Evolutionary conservation across 2,329 filamentous ascomycete species (phyloP).

Genomic region (Alternaria burnsii): DNA sequence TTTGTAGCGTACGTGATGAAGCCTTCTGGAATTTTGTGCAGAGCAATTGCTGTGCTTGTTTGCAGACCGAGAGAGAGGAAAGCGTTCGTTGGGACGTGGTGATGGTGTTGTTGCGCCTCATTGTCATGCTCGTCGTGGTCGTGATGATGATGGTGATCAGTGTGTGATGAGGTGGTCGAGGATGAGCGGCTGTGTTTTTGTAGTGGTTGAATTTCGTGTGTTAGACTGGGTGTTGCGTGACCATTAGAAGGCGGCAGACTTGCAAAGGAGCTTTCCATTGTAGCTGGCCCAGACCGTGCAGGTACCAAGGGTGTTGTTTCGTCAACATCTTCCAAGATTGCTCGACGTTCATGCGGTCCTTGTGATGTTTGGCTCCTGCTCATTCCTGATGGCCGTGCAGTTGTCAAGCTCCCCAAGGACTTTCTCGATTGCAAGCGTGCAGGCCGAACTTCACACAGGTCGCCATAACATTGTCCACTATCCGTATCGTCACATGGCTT

Average conservation of each 20-base stretch:
- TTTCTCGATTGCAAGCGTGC: conserved; percentile 32
- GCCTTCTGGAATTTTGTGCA: conserved; percentile 92
- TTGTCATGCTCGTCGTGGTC: conserved; percentile 16
- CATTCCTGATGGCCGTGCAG: conserved; percentile 28
- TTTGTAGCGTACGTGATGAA: conserved; percentile 96
- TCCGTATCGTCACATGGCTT: conserved; percentile 64
- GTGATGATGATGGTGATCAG: conserved; percentile 8
- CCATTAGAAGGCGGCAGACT: conserved; percentile 25
- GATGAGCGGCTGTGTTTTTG: conserved; percentile 26
- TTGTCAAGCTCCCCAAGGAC: conserved; percentile 27
- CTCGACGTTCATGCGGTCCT: conserved; percentile 38
- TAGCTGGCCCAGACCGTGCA: conserved; percentile 35
- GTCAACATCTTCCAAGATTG: conserved; percentile 41
- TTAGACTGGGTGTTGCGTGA: background rate
- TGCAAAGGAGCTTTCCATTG: conserved; percentile 33
- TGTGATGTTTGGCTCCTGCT: conserved; percentile 36
- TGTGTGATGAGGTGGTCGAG: conserved; percentile 25
- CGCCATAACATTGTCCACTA: conserved; percentile 67
- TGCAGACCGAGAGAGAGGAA: conserved; percentile 96
- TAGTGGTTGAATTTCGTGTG: conserved; percentile 11
- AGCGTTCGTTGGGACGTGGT: conserved; percentile 93
- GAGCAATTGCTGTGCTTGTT: conserved; percentile 90
- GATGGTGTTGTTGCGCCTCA: conserved; percentile 71
- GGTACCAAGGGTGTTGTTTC: conserved; percentile 34
- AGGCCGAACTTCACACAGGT: conserved; percentile 55